Evolutionary conservation across 768 basidiomycete species (phyloP).

Genomic region (Naganishia vaughanmartiniae): DNA sequence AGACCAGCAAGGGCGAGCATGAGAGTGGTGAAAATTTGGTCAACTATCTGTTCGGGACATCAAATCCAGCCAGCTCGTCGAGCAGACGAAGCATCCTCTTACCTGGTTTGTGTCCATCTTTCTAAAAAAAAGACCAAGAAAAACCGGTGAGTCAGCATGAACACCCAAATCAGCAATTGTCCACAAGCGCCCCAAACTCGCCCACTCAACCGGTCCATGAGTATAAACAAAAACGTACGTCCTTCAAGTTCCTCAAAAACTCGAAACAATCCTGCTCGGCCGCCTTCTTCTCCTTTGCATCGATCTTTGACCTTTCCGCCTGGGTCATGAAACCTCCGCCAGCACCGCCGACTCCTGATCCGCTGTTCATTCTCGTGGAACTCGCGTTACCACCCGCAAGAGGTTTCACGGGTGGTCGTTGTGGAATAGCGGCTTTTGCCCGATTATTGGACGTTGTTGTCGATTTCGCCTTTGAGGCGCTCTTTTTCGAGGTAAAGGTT

Average conservation of each 20-base stretch:
- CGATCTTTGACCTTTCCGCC: conserved; percentile 71
- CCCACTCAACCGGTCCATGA: conserved; percentile 12
- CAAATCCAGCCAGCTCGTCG: not conserved
- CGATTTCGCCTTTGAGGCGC: conserved; percentile 6
- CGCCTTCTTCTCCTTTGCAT: conserved; percentile 80
- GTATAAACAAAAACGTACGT: conserved; percentile 57
- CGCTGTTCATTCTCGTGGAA: conserved; percentile 16
- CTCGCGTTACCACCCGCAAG: conserved; percentile 15
- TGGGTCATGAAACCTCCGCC: conserved; percentile 68
- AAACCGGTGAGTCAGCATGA: too few relatives aligned
- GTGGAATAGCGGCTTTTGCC: conserved; percentile 19
- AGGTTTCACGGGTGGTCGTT: conserved; percentile 39
- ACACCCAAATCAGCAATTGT: too few relatives aligned
- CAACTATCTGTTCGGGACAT: not conserved
- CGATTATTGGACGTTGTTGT: conserved; percentile 5
- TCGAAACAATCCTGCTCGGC: conserved; percentile 70
- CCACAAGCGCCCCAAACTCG: not conserved
- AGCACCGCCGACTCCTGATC: conserved; percentile 18
- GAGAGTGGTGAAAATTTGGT: not conserved
- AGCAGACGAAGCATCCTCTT: conserved; percentile 32
- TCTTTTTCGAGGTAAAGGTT: conserved; percentile 30
- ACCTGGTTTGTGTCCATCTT: conserved; percentile 73
- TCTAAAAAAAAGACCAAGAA: conserved; percentile 56
- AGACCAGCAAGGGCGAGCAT: not conserved
- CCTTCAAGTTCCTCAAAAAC: conserved; percentile 69